A percentile compares a stretch with the other conserved stretches of the same genome.
phyloP scores from a whole-genome alignment of 2,329 filamentous ascomycete species.

The Rhexocercosporidium sp. region DNA sequence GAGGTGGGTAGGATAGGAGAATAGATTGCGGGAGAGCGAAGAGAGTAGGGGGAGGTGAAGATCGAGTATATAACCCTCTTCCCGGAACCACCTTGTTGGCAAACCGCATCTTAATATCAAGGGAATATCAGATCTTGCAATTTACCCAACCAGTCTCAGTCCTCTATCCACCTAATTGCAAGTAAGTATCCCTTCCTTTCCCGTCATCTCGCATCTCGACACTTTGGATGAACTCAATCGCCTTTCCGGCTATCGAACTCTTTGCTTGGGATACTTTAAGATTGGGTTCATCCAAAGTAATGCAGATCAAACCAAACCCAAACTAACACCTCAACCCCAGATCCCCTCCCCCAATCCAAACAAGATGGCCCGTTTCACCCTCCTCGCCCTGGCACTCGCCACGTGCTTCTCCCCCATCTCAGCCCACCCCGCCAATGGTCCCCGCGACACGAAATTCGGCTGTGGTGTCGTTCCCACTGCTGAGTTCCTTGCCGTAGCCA shows the following conservation, averaged over 20 bases:
- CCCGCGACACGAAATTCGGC: conserved; percentile 23
- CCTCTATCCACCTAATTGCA: neutral
- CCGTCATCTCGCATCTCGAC: neutral
- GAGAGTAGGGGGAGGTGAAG: neutral
- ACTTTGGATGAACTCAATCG: conserved; percentile 5
- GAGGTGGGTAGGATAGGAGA: neutral
- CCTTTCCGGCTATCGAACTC: neutral
- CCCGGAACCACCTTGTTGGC: conserved; percentile 14
- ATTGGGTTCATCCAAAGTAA: conserved; percentile 7
- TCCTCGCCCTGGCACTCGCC: conserved; percentile 28
- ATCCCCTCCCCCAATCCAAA: too few relatives aligned
- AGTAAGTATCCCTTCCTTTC: too few relatives aligned
- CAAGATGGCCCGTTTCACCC: conserved; percentile 25
- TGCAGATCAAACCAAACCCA: neutral
- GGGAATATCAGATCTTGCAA: neutral
- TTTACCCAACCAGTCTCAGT: conserved; percentile 9
- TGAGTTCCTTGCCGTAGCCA: conserved; percentile 30
- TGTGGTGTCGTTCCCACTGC: conserved; percentile 28
- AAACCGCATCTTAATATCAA: neutral
- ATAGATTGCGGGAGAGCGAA: neutral
- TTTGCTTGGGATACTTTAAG: too few relatives aligned
- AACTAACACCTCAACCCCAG: too few relatives aligned
- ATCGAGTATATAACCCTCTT: conserved; percentile 6
- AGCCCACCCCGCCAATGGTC: conserved; percentile 25
- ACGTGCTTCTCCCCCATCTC: conserved; percentile 19